Evolutionary conservation across 768 basidiomycete species (phyloP).

Genomic region (Leccinum disarticulatum): DNA sequence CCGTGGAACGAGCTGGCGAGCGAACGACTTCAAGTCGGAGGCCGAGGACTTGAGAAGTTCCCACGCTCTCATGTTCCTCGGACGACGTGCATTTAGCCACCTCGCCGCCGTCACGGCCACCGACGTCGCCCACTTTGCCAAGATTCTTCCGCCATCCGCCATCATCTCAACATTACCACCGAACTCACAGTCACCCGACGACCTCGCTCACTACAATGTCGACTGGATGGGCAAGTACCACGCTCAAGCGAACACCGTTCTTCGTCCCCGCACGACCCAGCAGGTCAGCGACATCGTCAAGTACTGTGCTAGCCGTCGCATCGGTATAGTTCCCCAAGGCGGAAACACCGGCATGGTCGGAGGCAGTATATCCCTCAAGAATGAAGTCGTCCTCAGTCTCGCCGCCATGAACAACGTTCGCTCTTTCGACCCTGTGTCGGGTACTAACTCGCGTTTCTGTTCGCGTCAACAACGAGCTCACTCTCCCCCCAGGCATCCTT

Average conservation of each 20-base stretch:
- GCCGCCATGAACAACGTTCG: conserved; percentile 80
- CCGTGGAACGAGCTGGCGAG: background rate
- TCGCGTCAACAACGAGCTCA: conserved; percentile 6
- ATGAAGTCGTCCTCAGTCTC: conserved; percentile 86
- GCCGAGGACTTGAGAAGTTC: background rate
- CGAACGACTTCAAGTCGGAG: background rate
- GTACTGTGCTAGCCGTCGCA: conserved; percentile 77
- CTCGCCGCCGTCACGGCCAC: conserved; percentile 52
- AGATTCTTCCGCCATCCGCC: conserved; percentile 58
- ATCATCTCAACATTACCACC: conserved; percentile 70
- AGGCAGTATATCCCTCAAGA: conserved; percentile 83
- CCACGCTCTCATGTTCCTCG: background rate
- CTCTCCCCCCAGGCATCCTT: conserved; percentile 63
- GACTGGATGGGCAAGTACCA: conserved; percentile 98
- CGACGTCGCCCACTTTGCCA: conserved; percentile 68
- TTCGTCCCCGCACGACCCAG: conserved; percentile 84
- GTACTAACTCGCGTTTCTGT: conserved; percentile 36
- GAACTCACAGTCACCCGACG: conserved; percentile 46
- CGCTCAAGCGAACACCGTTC: conserved; percentile 79
- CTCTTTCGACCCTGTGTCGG: conserved; percentile 81
- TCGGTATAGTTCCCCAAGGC: conserved; percentile 95
- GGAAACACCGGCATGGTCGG: conserved; percentile 99
- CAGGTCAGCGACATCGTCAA: conserved; percentile 88
- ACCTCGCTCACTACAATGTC: conserved; percentile 76
- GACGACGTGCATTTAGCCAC: conserved; percentile 22